Base-by-base conservation (phyloP, 2,329 filamentous ascomycete genomes). In the Gaeumannomyces sp. region DNA sequence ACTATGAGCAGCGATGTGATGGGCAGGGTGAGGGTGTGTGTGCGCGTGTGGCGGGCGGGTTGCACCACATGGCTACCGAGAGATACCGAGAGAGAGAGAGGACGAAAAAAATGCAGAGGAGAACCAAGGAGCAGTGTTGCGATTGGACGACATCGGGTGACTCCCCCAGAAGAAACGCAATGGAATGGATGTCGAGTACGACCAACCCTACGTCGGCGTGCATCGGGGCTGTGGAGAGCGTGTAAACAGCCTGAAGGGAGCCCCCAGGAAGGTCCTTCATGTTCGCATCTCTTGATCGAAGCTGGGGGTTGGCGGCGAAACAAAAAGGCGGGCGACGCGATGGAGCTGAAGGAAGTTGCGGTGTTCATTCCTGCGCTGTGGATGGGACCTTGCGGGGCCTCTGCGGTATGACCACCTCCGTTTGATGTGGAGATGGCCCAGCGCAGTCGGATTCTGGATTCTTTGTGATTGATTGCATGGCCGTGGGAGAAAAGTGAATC, bases 271-370 rank as follows among this genome's bases (percentile, higher is more conserved):
- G 45, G 19, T 53, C 45, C 45, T 25, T 53, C 38, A 19, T 45
- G 14, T 19, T 19, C 45, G 45, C 22, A 53, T 53, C 22, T 22
- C 45, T n/a, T n/a, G 45, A n/a, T 53, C 45, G 16, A 35, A 50
- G 38, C 38, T 53, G 45, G 22, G 10, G 22, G 45, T n/a, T 53
- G 45, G n/a, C 45, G 45, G 45, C 45, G 19, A 11, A 53, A 45
- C 4, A n/a, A 11, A 33, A 33, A 45, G 38, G 38, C 38, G 38
- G 38, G 38, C 38, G 38, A 19, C 13, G 38, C 38, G 38, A 53
- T 53, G 45, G 45, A 53, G 45, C 45, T 53, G 45, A 25, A 53
- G 45, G n/a, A 53, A 53, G 45, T 53, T 53, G 45, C 45, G 45
- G 45, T 53, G 45, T 53, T 53, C 19, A 11, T 8, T 53, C 22